These are phyloP conservation scores for Hyaloscypha bicolor DNA, from an alignment of 495 filamentous ascomycete genomes.

Conservation along the genomic window DNA sequence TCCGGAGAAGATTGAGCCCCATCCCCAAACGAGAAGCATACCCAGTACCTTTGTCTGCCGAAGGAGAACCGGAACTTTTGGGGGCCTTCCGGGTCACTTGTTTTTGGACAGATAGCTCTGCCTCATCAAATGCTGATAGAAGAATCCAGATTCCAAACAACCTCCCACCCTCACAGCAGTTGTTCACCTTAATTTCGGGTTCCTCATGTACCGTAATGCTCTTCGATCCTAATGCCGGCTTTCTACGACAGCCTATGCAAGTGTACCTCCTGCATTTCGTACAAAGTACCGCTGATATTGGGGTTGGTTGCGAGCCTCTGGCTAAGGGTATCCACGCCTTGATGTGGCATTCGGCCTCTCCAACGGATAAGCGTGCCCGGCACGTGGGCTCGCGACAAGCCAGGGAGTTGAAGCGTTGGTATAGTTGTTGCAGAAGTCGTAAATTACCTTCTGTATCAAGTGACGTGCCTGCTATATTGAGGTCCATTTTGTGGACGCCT, in stretches of 20 bases:
- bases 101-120: neutral
- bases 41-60: neutral
- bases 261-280: neutral
- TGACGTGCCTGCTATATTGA: neutral
- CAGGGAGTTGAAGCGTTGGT: neutral
- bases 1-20: no score
- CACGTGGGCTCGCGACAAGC: neutral
- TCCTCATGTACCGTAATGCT: neutral
- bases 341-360: neutral
- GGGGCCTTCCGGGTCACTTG: neutral
- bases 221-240: neutral
- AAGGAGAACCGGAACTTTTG: neutral
- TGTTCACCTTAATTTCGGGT: neutral
- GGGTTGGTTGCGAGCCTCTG: neutral
- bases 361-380: neutral
- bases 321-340: neutral
- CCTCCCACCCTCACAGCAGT: slow-evolving; percentile 11
- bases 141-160: slow-evolving; percentile 20
- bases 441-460: neutral
- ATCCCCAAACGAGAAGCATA: neutral
- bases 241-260: neutral
- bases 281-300: neutral
- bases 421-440: neutral
- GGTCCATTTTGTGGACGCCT: neutral
- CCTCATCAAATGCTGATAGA: slow-evolving; percentile 19